phyloP scores from a whole-genome alignment of 371 early-diverging fungal species.

The Parasitella parasitica region DNA sequence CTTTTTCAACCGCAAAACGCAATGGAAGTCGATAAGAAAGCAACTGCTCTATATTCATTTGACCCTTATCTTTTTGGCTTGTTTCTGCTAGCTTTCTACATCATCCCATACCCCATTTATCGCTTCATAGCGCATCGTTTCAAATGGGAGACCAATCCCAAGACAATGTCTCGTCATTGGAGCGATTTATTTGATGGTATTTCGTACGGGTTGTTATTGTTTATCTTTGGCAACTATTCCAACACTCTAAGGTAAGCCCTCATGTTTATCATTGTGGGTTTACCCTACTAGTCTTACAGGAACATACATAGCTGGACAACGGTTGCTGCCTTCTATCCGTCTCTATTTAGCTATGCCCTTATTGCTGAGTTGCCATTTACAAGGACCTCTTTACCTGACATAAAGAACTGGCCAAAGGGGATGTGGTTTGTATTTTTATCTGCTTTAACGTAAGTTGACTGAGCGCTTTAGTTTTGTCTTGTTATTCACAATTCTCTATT shows the following conservation, averaged over 20 bases:
- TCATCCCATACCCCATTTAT: conserved; percentile 58
- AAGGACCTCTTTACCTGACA: conserved; percentile 66
- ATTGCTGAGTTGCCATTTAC: conserved; percentile 75
- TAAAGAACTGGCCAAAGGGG: conserved; percentile 64
- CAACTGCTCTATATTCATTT: conserved; percentile 39
- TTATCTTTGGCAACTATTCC: conserved; percentile 82
- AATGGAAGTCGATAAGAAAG: background rate
- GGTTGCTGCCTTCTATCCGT: conserved; percentile 67
- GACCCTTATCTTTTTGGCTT: conserved; percentile 48
- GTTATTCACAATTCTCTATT: background rate
- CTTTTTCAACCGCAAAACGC: background rate
- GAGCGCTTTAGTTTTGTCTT: background rate
- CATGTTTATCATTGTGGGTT: no score
- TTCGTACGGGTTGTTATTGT: conserved; percentile 64
- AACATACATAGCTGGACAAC: conserved; percentile 76
- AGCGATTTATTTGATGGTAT: conserved; percentile 60
- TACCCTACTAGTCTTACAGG: no score
- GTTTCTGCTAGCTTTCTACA: conserved; percentile 52
- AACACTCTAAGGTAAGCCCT: conserved; percentile 56
- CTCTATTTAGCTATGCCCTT: conserved; percentile 62
- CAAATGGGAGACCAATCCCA: conserved; percentile 65
- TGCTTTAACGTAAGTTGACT: conserved; percentile 43
- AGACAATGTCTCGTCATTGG: conserved; percentile 64
- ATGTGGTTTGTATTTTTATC: conserved; percentile 66
- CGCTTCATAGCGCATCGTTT: conserved; percentile 55